Evolutionary conservation across 2,329 filamentous ascomycete genomes (phyloP).

Genomic region (Bisporella sp.): DNA sequence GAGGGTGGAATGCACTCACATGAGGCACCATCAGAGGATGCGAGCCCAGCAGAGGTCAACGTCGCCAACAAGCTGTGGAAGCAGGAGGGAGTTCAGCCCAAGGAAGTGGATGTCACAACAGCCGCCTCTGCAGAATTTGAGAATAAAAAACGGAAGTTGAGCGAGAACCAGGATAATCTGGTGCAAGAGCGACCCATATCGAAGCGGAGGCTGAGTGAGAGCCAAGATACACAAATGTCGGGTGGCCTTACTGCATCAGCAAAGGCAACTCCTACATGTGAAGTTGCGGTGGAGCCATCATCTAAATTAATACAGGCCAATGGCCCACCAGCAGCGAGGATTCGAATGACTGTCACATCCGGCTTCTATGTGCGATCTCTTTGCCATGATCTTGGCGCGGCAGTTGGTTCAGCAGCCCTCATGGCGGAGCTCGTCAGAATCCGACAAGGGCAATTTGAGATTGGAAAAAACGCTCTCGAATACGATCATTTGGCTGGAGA

Average conservation of each 20-base stretch:
- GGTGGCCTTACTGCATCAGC: slow-evolving; percentile 18
- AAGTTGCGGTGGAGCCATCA: slow-evolving; percentile 2
- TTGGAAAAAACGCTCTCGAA: slow-evolving; percentile 70
- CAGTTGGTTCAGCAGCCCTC: slow-evolving; percentile 71
- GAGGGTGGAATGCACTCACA: slow-evolving; percentile 75
- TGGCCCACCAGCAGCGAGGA: slow-evolving; percentile 68
- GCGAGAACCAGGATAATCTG: slow-evolving; percentile 24
- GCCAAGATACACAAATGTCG: slow-evolving; percentile 23
- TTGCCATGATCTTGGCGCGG: slow-evolving; percentile 82
- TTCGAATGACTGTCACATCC: slow-evolving; percentile 88
- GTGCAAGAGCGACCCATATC: slow-evolving; percentile 20
- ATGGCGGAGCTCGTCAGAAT: slow-evolving; percentile 82
- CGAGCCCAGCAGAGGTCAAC: slow-evolving; percentile 65
- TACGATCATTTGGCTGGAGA: slow-evolving; percentile 70
- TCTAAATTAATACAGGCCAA: slow-evolving; percentile 29
- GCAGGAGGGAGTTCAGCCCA: slow-evolving; percentile 40
- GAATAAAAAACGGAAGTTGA: slow-evolving; percentile 24
- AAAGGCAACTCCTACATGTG: not conserved
- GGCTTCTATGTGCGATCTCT: slow-evolving; percentile 96
- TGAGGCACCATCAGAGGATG: slow-evolving; percentile 74
- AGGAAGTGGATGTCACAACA: slow-evolving; percentile 2
- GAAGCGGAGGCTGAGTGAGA: slow-evolving; percentile 14
- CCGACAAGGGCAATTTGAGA: slow-evolving; percentile 72
- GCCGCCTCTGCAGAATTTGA: slow-evolving; percentile 30
- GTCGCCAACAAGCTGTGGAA: slow-evolving; percentile 68